Evolutionary conservation across 2,329 filamentous ascomycete genomes (phyloP), one percentile per base, ranked within the genome.

Genomic region (Xylariaceae sp.): DNA sequence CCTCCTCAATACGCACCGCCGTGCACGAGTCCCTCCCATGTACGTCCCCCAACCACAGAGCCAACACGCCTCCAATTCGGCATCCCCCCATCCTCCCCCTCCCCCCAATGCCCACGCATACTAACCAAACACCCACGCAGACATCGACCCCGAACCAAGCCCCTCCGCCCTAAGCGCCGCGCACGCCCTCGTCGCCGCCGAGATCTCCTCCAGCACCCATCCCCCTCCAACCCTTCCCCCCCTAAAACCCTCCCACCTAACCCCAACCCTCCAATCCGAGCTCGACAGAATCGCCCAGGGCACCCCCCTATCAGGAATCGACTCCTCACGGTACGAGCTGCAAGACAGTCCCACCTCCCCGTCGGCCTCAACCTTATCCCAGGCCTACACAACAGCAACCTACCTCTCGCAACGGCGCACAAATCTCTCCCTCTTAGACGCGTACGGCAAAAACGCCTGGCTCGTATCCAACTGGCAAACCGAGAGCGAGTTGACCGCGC

Each of bases 391-490:
- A 0, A 74, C 78, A 53, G 77, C 75, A 48, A 71, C 77, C n/a
- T 83, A 85, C 73, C 77, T 86, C 10, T 65, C 72, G 10, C 69
- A 74, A n/a, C 81, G 84, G 2, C 72, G 77, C 42, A 68, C 78
- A 37, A 80, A 84, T 73, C 83, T 96, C 15, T 77, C 80, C 1
- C 80, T 96, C n/a, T 82, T 96, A 17, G 89, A 94, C 68, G 81
- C 81, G 54, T 87, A 87, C 73, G 94, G 93, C 66, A 90, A 90
- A 76, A 96, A 96, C 73, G 88, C 90, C 8, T 97, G 94, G 93
- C 80, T 99, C 57, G 17, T 18, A 82, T 96, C 7, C 4, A 99
- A 99, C 74, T 84, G 87, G 67, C 85, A 89, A 66, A 74, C 92
- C 17, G 93, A 97, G 75, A 83, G 84, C 49, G 82, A 90, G 48